Conservation (phyloP, 163 green algal species). For the Scenedesmus sp. region DNA sequence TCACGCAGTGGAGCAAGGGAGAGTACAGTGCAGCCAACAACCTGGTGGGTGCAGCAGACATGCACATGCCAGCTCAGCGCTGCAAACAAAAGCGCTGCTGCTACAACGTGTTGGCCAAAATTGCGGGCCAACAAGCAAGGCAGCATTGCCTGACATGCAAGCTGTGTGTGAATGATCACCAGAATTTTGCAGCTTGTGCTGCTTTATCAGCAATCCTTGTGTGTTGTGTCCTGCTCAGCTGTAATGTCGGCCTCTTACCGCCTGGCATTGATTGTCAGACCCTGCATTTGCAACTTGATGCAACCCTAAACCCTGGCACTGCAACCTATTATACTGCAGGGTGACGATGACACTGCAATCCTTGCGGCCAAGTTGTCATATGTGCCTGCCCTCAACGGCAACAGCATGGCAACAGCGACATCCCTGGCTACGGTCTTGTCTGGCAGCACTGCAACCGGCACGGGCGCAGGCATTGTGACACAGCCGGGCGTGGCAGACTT, state of each 20-base stretch:
- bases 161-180: too few species aligned
- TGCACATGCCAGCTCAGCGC: neutral
- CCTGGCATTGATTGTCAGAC: too few species aligned
- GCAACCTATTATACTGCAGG: neutral
- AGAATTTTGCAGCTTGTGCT: too few species aligned
- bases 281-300: too few species aligned
- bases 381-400: neutral
- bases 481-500: neutral
- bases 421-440: neutral
- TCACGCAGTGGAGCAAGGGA: constrained; percentile 31
- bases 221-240: too few species aligned
- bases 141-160: too few species aligned
- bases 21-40: constrained; percentile 13
- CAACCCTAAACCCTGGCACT: too few species aligned
- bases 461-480: constrained; percentile 11
- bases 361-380: neutral
- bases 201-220: too few species aligned
- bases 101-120: neutral
- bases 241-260: too few species aligned
- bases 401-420: constrained; percentile 5
- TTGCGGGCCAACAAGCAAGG: neutral
- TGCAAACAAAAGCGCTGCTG: neutral
- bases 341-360: neutral
- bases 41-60: neutral
- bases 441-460: neutral